These are phyloP conservation scores for Metschnikowia orientalis DNA, from an alignment of 805 yeast species.

Conservation along the genomic window DNA sequence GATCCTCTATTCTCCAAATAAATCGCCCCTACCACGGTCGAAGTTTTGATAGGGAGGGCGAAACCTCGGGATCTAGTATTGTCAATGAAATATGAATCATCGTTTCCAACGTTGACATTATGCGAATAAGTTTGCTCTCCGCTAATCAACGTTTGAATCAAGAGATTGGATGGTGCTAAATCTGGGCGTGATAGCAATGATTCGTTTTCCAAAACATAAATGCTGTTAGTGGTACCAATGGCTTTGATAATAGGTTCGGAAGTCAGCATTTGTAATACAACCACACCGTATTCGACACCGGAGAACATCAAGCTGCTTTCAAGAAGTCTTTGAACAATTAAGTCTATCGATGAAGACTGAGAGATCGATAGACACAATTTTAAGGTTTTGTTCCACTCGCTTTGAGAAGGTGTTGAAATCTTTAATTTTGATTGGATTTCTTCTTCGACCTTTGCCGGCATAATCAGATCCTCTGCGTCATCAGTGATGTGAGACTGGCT, in stretches of 20 bases:
- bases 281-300: slow-evolving; percentile 32
- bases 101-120: slow-evolving; percentile 31
- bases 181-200: slow-evolving; percentile 38
- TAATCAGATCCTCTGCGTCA: slow-evolving; percentile 2
- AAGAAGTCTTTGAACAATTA: slow-evolving; percentile 36
- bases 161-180: slow-evolving; percentile 39
- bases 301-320: slow-evolving; percentile 36
- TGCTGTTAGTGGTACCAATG: slow-evolving; percentile 25
- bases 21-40: slow-evolving; percentile 42
- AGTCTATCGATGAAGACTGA: slow-evolving; percentile 37
- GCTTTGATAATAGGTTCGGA: slow-evolving; percentile 26
- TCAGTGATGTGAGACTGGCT: background rate
- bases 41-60: slow-evolving; percentile 44
- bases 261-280: slow-evolving; percentile 18
- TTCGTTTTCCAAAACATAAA: slow-evolving; percentile 26
- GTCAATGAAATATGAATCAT: slow-evolving; percentile 38
- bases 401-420: slow-evolving; percentile 7
- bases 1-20: slow-evolving; percentile 33
- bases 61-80: slow-evolving; percentile 32
- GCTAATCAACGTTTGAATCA: slow-evolving; percentile 35
- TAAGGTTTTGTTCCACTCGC: slow-evolving; percentile 32
- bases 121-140: slow-evolving; percentile 26
- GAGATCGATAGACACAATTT: slow-evolving; percentile 47
- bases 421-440: background rate
- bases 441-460: background rate